Evolutionary conservation across 2,329 filamentous ascomycete genomes (phyloP), one percentile per base, ranked within the genome.

Genomic region (Penicillium hordei): DNA sequence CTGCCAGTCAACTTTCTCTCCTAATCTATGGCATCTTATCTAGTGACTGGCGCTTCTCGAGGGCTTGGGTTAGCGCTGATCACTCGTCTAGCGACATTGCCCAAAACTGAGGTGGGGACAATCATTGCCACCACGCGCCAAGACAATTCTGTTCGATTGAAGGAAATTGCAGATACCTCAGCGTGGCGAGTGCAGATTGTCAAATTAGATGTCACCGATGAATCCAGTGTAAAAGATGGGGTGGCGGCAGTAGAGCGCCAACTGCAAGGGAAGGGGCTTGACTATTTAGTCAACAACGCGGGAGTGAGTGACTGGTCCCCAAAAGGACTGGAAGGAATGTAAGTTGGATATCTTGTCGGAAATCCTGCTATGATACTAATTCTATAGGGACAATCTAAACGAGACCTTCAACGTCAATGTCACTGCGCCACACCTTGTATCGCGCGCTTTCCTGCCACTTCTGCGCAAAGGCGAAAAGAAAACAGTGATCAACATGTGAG

Each of bases 261-360:
- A 3, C 62, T 80, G 1, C 60, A 64, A 17, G 77, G 70, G 4
- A 72, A 71, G 12, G 78, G 78, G 0, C 68, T 82, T 0, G 80
- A 82, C 60, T 75, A 81, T 8, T 57, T 82, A 29, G 71, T 80
- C 55, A 80, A 81, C 64, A 80, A 80, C 65, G 78, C 76, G 0
- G 79, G 77, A 0, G 59, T 72, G 25, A 60, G 65, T 55, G 64
- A 70, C 27, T 50, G 51, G 42, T 54, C 58, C 0, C 38, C 36
- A 19, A 57, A 49, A 0, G 61, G 60, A n/a, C 9, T 70, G 9
- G 60, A 61, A 52, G 59, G 61, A 43, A 72, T 71, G 70, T 72
- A 60, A 52, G 55, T 54, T 54, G 15, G 6, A 33, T 27, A 15
- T 7, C 6, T 10, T 13, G 1, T 23, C 5, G 17, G 3, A 39